phyloP scores from a whole-genome alignment of 1,284 basidiomycete species.

The Puccinia hordei region DNA sequence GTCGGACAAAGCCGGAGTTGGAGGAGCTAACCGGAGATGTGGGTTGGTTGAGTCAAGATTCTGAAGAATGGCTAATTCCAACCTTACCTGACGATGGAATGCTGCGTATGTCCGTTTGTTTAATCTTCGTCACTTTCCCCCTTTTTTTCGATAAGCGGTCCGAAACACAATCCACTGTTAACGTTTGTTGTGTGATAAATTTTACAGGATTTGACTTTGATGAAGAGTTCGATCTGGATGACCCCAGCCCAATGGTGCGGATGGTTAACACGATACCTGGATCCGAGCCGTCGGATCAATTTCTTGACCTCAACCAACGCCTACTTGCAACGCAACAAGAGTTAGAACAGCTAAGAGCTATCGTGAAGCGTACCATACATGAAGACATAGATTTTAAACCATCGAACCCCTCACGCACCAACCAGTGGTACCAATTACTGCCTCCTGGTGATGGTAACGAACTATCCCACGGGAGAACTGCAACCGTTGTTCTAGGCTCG shows the following conservation, averaged over 20 bases:
- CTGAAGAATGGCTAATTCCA: conserved; percentile 42
- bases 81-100: conserved; percentile 30
- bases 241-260: background rate
- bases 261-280: too few relatives aligned
- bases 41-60: conserved; percentile 15
- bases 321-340: too few relatives aligned
- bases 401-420: too few relatives aligned
- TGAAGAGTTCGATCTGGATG: background rate
- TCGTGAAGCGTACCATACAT: too few relatives aligned
- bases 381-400: too few relatives aligned
- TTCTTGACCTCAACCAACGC: too few relatives aligned
- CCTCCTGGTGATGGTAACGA: too few relatives aligned
- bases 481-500: background rate
- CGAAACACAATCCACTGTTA: background rate
- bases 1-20: conserved; percentile 29
- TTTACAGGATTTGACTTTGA: conserved; percentile 8
- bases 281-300: too few relatives aligned
- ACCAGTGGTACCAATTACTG: too few relatives aligned
- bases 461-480: too few relatives aligned
- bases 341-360: too few relatives aligned
- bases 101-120: conserved; percentile 26
- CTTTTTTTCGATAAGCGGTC: background rate
- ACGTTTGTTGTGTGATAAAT: background rate
- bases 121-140: background rate
- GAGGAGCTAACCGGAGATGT: conserved; percentile 9